Evolutionary conservation across 345 rosid genomes (phyloP), one percentile per base, ranked within the genome.

Genomic region (Angophora floribunda): DNA sequence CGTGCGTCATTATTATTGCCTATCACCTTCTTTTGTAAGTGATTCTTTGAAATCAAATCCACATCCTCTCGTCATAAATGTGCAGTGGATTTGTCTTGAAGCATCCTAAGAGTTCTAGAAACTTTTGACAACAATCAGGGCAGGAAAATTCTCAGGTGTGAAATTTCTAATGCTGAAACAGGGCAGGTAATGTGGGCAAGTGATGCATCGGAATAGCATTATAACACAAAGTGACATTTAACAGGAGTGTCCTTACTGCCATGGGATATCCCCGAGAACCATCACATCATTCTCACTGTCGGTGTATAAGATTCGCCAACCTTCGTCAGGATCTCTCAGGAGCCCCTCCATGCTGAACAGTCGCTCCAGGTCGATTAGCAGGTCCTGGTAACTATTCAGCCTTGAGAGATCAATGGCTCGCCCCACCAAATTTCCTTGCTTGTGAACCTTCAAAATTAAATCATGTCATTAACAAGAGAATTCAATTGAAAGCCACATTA

Each of bases 251-350:
- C 93, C 99, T 94, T 94, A 97, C 99, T 92, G 98, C 99, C 99
- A 97, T 41, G 98, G 97, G 70, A 95, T 98, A 88, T 97, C 99
- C 2, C 99, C 99, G 51, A 96, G 98, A 24, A 95, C 98, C 99
- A 96, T 96, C 90, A 96, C 93, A 91, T 96, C 99, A 70, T 94
- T 96, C 92, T 96, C 99, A 55, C 98, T 94, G 92, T 96, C 99
- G 0, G 98, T 97, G 91, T 95, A 97, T 90, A 97, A 91, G 89
- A 97, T 91, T 89, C 90, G 93, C 99, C 99, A 97, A 87, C 98
- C 98, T 90, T 96, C 95, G 65, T 92, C 94, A 17, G 95, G 94
- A 93, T 96, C 96, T 59, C 90, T 91, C 85, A 97, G 89, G 88
- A 95, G 91, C 86, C 99, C 99, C 91, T 97, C 98, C 98, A 97